phyloP scores from a whole-genome alignment of 2,329 filamentous ascomycete species.

The Sporothrix phasma region DNA sequence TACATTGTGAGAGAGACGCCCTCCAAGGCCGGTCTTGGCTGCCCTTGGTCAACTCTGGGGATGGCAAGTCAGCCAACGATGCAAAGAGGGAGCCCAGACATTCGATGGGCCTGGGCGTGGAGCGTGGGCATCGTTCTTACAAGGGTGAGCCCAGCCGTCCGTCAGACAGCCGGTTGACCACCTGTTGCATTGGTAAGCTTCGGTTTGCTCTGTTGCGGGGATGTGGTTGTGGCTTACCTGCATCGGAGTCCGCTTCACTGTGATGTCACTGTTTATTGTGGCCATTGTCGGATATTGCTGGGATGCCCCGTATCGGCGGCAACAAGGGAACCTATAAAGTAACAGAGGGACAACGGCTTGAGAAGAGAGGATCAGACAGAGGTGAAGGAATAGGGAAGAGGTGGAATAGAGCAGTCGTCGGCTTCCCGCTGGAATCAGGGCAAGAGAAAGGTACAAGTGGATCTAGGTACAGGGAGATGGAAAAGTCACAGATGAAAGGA shows the following conservation, averaged over 20 bases:
- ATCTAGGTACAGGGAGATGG: too few relatives aligned
- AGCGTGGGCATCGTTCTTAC: not conserved
- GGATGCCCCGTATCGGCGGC: not conserved
- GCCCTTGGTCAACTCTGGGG: not conserved
- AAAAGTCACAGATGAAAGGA: not conserved
- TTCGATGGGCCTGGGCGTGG: too few relatives aligned
- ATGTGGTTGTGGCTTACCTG: slow-evolving; percentile 45
- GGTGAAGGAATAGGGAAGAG: not conserved
- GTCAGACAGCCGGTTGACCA: slow-evolving; percentile 9
- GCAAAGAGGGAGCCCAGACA: not conserved
- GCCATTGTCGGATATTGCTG: not conserved
- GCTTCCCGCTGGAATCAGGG: too few relatives aligned
- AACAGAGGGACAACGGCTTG: too few relatives aligned
- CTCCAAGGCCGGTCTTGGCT: not conserved
- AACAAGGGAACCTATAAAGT: not conserved
- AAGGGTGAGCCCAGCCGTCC: slow-evolving; percentile 9
- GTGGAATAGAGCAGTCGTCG: too few relatives aligned
- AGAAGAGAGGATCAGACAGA: not conserved
- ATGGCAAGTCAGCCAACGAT: not conserved
- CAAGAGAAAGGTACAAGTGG: too few relatives aligned
- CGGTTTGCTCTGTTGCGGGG: too few relatives aligned
- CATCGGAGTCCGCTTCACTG: slow-evolving; percentile 61
- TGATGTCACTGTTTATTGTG: slow-evolving; percentile 37
- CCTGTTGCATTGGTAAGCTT: not conserved
- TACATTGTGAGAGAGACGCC: slow-evolving; percentile 30